Base-by-base conservation (phyloP, 1,284 basidiomycete species). In the Cutaneotrichosporon sp. region DNA sequence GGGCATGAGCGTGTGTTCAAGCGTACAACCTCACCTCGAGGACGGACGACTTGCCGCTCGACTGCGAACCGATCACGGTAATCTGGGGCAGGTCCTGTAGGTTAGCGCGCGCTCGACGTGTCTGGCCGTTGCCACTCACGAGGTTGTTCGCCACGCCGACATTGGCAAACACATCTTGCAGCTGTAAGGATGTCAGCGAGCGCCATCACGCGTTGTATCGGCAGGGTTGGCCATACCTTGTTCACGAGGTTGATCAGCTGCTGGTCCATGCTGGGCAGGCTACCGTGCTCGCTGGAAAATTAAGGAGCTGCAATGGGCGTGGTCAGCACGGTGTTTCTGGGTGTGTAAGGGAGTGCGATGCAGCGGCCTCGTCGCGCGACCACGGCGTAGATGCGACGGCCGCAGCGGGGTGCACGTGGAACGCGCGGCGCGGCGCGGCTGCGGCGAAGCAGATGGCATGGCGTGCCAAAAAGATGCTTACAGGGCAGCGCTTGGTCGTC, bases 71-170 rank as follows among this genome's bases (percentile, higher is more conserved):
- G 51, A 80, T 77, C 36, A 79, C 78, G 4, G 78, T 77, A 61
- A 81, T 81, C 68, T 81, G 80, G 15, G 80, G 80, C 58, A 81
- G 59, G 63, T 81, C 80, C 75, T 77, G 52, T 26, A 12, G 8
- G 48, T 51, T 37, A 59, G 54, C 20, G 15, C 37, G 38, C 15
- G 9, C 10, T 14, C 22, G 21, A 10, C 21, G 13, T 3, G 12
- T 41, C 10, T 12, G 14, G 9, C 30, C 10, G 26, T 20, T 49
- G 23, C 20, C 47, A 67, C 73, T 49, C 46, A 75, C 75, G 42
- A 75, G 75, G 58, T 69, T 74, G 65, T 75, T 77, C 48, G 70
- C 68, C 36, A 78, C 71, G 50, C 77, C 77, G 43, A 77, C 77
- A 21, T 75, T 75, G 21, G 79, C 73, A 61, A 80, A 80, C 30